These are phyloP conservation scores for Prinsepia uniflora DNA, from an alignment of 306 rosid genomes.

Conservation along the genomic window DNA sequence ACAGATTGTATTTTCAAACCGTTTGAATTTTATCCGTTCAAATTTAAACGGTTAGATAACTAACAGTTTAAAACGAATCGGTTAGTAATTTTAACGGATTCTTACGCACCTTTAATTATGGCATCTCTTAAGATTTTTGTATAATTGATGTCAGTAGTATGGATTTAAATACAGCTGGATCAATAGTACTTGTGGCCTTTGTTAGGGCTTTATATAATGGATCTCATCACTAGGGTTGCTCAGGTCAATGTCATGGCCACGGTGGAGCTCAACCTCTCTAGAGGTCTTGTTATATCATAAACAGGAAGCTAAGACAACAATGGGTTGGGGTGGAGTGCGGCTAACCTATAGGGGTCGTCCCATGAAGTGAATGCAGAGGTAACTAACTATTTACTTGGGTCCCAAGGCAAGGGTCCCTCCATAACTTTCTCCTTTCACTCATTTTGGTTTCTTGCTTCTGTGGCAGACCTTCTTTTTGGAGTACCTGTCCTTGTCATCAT, in stretches of 20 bases:
- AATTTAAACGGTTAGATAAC: too few species aligned
- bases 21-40: too few species aligned
- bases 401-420: slow-evolving; percentile 6
- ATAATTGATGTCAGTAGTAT: slow-evolving; percentile 5
- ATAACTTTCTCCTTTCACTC: neutral
- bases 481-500: too few species aligned
- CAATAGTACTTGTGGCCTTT: too few species aligned
- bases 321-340: slow-evolving; percentile 9
- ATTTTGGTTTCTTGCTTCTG: too few species aligned
- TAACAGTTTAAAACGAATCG: too few species aligned
- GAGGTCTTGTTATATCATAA: slow-evolving; percentile 12
- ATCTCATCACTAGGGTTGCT: slow-evolving; percentile 19
- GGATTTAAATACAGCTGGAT: too few species aligned
- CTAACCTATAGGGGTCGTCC: neutral
- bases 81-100: too few species aligned
- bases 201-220: slow-evolving; percentile 19
- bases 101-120: too few species aligned
- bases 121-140: neutral
- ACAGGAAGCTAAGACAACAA: slow-evolving; percentile 13
- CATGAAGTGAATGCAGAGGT: slow-evolving; percentile 19
- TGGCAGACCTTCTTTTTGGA: neutral
- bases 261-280: slow-evolving; percentile 34
- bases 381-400: slow-evolving; percentile 19
- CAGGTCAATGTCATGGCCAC: slow-evolving; percentile 27
- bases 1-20: too few species aligned